phyloP scores from a whole-genome alignment of 192 early-diverging fungal species.

The Rhizoclosmatium sp. region DNA sequence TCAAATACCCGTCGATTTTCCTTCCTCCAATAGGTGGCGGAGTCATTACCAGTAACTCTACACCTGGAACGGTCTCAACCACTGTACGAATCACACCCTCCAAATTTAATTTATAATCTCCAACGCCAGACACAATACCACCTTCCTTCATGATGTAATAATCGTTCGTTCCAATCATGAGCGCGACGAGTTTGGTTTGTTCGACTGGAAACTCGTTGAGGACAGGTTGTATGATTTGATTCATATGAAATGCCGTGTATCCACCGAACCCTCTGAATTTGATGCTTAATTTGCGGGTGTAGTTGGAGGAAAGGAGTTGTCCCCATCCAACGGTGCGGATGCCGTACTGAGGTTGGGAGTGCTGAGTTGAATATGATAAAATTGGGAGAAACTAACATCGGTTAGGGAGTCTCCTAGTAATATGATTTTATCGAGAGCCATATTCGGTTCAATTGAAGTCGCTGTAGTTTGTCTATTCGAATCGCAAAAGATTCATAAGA shows the following conservation, averaged over 20 bases:
- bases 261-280: conserved; percentile 9
- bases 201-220: neutral
- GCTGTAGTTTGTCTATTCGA: too few species aligned
- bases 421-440: too few species aligned
- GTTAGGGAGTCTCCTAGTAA: too few species aligned
- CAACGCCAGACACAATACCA: conserved; percentile 65
- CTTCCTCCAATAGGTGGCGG: conserved; percentile 73
- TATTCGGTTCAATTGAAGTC: too few species aligned
- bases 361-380: too few species aligned
- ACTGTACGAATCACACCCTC: conserved; percentile 61
- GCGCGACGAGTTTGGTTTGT: conserved; percentile 52
- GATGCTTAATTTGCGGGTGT: conserved; percentile 5
- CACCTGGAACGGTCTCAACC: conserved; percentile 63
- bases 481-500: too few species aligned
- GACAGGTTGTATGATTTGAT: neutral
- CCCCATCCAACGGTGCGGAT: conserved; percentile 1
- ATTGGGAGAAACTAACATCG: too few species aligned
- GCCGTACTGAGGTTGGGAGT: too few species aligned
- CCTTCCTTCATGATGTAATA: conserved; percentile 46
- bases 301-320: neutral
- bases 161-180: conserved; percentile 87
- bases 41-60: conserved; percentile 72
- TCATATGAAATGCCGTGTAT: neutral
- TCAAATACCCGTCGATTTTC: conserved; percentile 13
- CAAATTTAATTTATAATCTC: conserved; percentile 63